phyloP scores from a whole-genome alignment of 768 basidiomycete genomes.

The Boletus rubroflammeus region DNA sequence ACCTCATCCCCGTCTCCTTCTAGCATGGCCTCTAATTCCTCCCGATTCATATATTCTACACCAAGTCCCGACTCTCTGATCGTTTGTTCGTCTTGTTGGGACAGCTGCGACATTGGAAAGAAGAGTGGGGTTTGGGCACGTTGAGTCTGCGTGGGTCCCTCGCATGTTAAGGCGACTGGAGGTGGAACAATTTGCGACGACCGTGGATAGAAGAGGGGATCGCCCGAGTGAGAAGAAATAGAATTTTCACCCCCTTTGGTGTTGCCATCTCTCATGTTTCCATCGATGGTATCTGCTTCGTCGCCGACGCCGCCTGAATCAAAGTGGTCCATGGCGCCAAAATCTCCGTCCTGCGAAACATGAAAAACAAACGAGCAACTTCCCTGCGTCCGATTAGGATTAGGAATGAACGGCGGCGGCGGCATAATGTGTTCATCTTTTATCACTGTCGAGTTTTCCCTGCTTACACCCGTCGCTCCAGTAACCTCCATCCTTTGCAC shows the following conservation, averaged over 20 bases:
- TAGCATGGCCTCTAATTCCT: conserved; percentile 51
- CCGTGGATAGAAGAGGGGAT: conserved; percentile 25
- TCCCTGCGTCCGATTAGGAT: conserved; percentile 11
- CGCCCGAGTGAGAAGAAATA: conserved; percentile 2
- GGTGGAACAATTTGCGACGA: conserved; percentile 19
- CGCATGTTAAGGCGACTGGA: neutral
- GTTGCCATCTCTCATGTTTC: conserved; percentile 1
- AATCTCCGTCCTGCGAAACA: conserved; percentile 16
- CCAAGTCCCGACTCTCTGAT: conserved; percentile 63
- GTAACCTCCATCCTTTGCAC: conserved; percentile 30
- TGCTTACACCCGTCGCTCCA: conserved; percentile 6
- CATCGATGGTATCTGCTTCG: neutral
- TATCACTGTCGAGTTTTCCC: conserved; percentile 12
- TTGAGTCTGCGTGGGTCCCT: conserved; percentile 4
- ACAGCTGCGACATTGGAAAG: conserved; percentile 59
- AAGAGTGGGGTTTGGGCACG: conserved; percentile 30
- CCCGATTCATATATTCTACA: conserved; percentile 59
- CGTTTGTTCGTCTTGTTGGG: conserved; percentile 48
- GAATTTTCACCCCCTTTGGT: conserved; percentile 1
- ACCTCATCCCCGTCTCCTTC: conserved; percentile 35
- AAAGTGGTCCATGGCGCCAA: conserved; percentile 12
- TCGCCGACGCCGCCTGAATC: neutral
- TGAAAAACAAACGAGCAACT: conserved; percentile 11
- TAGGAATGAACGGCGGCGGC: conserved; percentile 31
- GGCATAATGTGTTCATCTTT: conserved; percentile 37